phyloP scores from a whole-genome alignment of 1,284 basidiomycete species.

The Sporisorium graminicola region DNA sequence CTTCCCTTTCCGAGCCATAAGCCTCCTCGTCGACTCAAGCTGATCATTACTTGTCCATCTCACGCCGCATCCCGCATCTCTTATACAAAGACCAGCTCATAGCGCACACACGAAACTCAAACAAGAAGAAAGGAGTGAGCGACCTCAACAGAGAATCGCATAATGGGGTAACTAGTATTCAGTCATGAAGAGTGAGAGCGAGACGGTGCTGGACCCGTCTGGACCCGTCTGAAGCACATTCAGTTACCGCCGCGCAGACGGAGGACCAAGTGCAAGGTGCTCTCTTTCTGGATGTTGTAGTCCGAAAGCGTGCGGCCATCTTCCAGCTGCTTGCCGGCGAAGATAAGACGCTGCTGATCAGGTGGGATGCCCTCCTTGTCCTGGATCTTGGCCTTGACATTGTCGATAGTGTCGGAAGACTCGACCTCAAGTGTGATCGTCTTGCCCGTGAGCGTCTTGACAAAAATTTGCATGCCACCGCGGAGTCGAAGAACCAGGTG shows the following conservation, averaged over 20 bases:
- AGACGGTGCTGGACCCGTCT: neutral
- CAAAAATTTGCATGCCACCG: constrained; percentile 65
- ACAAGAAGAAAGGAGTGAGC: neutral
- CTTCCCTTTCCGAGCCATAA: neutral
- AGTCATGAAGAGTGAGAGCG: neutral
- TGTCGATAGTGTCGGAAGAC: constrained; percentile 75
- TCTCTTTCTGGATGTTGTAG: constrained; percentile 96
- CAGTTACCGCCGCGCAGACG: constrained; percentile 73
- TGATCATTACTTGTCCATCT: neutral
- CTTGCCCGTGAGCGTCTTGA: constrained; percentile 63
- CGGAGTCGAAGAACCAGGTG: constrained; percentile 66
- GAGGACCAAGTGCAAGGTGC: constrained; percentile 94
- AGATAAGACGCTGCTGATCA: constrained; percentile 68
- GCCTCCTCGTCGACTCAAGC: neutral
- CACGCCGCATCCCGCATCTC: neutral
- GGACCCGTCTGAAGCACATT: neutral
- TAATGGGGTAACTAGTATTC: constrained; percentile 16
- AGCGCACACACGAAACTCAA: neutral
- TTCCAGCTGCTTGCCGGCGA: constrained; percentile 68
- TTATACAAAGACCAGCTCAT: no score
- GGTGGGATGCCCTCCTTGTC: constrained; percentile 69
- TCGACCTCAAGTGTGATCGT: constrained; percentile 71
- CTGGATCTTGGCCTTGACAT: constrained; percentile 73
- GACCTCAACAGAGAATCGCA: neutral
- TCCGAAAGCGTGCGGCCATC: constrained; percentile 66